Evolutionary conservation across 768 basidiomycete species (phyloP), one percentile per base, ranked within the genome.

Genomic region (Tricholoma flavovirens): DNA sequence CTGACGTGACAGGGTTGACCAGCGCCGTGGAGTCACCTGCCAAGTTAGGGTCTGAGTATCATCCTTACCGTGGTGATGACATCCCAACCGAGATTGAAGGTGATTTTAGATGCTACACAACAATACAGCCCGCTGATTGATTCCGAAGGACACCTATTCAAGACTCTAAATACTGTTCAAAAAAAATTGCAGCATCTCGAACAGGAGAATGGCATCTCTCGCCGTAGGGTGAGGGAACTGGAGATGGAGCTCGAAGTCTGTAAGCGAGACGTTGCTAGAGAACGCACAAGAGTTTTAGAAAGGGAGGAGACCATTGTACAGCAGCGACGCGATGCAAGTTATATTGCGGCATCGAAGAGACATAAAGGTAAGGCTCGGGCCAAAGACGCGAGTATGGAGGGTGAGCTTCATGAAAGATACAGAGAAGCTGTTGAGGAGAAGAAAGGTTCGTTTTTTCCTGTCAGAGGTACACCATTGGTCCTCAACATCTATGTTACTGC

Each of bases 231-330:
- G n/a, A 74, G 84, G 35, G 93, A 96, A 65, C 78, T 97, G 2
- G 94, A 97, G 69, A 74, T 79, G 54, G 94, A 96, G 66, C 77
- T 97, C 5, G 92, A 96, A 59, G 80, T 81, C 12, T 90, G 89
- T 60, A 90, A 88, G 66, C 78, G 80, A n/a, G 88, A 94, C 45
- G 86, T 90, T 2, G 80, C 78, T 1, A 73, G 76, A 54, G 90
- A 93, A 65, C 79, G 88, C 12, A 84, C 84, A 2, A 72, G 82
- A 22, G 74, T 88, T 11, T 69, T 83, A 32, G 82, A 86, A 53
- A 76, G 77, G 29, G 82, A 85, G 56, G 79, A 82, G 45, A 57
- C 71, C 19, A 72, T 77, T 42, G 63, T 73, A 9, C 70, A 74
- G 56, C 71, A 73, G 55, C 66, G 70, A 48, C 62, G 60, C 43